These are phyloP conservation scores for Pleurotus tuber-regium DNA, from an alignment of 768 basidiomycete genomes.

Conservation along the genomic window DNA sequence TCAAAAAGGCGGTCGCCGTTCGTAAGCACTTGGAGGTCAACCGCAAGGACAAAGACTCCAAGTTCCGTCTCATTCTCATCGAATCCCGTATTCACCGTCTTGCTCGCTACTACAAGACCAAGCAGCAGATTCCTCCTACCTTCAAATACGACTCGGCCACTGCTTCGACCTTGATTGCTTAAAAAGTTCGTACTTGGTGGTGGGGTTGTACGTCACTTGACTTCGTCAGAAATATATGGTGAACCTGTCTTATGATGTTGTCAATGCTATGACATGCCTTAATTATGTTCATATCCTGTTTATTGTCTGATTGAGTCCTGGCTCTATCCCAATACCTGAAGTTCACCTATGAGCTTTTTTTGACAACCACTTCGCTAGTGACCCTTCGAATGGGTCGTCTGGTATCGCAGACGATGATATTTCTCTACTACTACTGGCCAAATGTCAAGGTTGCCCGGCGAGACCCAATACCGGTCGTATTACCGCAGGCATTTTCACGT, in stretches of 20 bases:
- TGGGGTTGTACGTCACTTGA: constrained; percentile 36
- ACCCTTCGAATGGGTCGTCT: no score
- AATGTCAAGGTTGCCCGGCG: no score
- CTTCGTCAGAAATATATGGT: constrained; percentile 51
- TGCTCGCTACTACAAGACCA: constrained; percentile 98
- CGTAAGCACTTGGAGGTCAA: constrained; percentile 98
- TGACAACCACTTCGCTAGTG: no score
- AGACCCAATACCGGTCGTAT: no score
- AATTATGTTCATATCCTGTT: background rate
- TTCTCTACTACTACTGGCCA: no score
- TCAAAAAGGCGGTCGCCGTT: constrained; percentile 99
- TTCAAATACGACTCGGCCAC: constrained; percentile 99
- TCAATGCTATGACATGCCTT: background rate
- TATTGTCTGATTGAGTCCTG: no score
- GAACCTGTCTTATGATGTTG: background rate
- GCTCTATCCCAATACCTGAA: no score
- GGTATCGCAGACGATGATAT: no score
- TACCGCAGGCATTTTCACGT: no score
- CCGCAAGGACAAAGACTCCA: constrained; percentile 99
- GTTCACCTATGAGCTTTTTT: no score
- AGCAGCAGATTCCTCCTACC: constrained; percentile 95
- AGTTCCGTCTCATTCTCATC: constrained; percentile 93
- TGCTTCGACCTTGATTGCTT: constrained; percentile 88
- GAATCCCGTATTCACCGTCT: constrained; percentile 98
- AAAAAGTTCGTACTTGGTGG: constrained; percentile 22